Conservation (phyloP, 2,329 filamentous ascomycete genomes). For the Hirsutella rhossiliensis region DNA sequence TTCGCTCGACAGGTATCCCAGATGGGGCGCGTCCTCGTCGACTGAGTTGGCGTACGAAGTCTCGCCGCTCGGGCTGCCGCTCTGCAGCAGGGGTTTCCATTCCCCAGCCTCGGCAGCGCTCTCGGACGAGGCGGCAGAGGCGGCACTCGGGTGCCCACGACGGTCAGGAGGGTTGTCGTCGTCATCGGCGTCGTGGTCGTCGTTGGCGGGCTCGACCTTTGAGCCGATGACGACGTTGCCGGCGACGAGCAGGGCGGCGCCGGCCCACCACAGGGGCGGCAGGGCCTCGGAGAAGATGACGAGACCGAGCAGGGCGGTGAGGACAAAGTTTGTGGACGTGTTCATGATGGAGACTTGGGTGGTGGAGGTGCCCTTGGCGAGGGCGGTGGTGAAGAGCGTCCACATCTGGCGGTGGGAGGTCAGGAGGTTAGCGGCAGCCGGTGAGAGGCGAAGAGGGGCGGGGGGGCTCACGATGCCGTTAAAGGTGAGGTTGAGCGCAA, state of each 20-base stretch:
- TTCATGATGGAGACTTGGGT: slow-evolving; percentile 75
- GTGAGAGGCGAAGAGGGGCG: not conserved
- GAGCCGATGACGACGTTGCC: slow-evolving; percentile 70
- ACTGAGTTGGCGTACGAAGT: slow-evolving; percentile 5
- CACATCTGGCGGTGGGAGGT: slow-evolving; percentile 46
- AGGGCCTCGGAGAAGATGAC: slow-evolving; percentile 60
- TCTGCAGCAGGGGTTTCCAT: slow-evolving; percentile 15
- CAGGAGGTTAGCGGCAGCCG: slow-evolving; percentile 1
- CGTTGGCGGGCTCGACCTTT: slow-evolving; percentile 40
- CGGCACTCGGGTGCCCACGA: no score
- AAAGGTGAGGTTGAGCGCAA: slow-evolving; percentile 61
- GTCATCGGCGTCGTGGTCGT: not conserved
- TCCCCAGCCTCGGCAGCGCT: slow-evolving; percentile 11
- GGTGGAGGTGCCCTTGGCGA: slow-evolving; percentile 62
- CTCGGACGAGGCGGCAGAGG: not conserved
- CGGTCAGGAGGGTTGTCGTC: not conserved
- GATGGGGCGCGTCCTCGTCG: slow-evolving; percentile 19
- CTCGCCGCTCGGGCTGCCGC: not conserved
- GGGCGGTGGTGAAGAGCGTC: slow-evolving; percentile 68
- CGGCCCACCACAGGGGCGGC: slow-evolving; percentile 65
- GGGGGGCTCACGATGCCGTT: slow-evolving; percentile 49
- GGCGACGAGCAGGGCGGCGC: slow-evolving; percentile 57
- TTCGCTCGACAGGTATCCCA: slow-evolving; percentile 15
- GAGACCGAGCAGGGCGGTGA: slow-evolving; percentile 61
- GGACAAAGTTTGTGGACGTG: slow-evolving; percentile 69